phyloP scores from a whole-genome alignment of 148 eudicot species.

The Vaccinium vitisidaea region DNA sequence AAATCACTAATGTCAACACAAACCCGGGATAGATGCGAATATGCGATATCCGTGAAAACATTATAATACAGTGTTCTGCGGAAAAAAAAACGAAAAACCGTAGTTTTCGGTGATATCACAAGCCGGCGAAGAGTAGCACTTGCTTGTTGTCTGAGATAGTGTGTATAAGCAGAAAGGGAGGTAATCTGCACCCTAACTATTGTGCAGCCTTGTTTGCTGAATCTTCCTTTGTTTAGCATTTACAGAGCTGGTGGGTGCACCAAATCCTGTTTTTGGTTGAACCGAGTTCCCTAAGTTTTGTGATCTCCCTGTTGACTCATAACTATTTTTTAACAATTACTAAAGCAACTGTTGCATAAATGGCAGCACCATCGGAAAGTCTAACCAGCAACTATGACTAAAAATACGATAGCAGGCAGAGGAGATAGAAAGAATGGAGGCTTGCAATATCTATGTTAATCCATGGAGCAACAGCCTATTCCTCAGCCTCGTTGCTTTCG shows the following conservation, averaged over 20 bases:
- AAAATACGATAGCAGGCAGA: constrained; percentile 8
- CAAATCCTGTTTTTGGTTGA: constrained; percentile 37
- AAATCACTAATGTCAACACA: neutral
- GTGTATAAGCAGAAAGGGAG: neutral
- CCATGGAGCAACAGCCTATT: constrained; percentile 17
- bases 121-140: neutral
- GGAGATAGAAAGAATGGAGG: constrained; percentile 28
- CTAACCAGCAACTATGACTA: neutral
- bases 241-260: constrained; percentile 47
- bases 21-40: neutral
- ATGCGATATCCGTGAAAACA: neutral
- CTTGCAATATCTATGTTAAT: neutral
- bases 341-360: constrained; percentile 7
- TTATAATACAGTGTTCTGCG: neutral
- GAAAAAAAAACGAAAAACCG: neutral
- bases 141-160: neutral
- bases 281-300: constrained; percentile 16
- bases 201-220: neutral
- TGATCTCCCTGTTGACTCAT: constrained; percentile 14
- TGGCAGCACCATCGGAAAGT: neutral
- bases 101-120: neutral
- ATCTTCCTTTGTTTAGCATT: constrained; percentile 1
- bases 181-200: neutral
- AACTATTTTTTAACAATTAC: constrained; percentile 3
- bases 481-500: constrained; percentile 36